These are phyloP conservation scores for Gracilaria caudata DNA, from an alignment of 23 red algal species.

Conservation along the genomic window DNA sequence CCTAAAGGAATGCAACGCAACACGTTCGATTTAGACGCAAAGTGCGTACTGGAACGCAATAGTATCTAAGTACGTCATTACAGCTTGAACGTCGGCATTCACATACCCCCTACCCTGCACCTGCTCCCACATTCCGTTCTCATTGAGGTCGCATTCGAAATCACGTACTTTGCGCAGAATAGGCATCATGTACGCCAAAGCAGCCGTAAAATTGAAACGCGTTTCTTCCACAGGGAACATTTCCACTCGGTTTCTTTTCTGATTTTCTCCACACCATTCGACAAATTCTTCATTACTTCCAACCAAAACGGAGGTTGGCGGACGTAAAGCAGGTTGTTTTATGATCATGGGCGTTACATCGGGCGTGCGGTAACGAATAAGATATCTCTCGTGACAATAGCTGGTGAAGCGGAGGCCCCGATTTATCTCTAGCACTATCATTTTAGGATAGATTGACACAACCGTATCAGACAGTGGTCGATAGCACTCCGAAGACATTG, in stretches of 20 bases:
- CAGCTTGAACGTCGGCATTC: neutral
- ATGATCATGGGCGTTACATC: constrained; percentile 13
- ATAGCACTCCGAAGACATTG: too few relatives aligned
- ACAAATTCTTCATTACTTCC: neutral
- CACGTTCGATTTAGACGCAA: neutral
- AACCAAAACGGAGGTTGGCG: too few relatives aligned
- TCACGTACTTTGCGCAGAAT: neutral
- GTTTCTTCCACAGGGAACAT: constrained; percentile 10
- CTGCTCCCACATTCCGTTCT: neutral
- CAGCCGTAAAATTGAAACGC: neutral
- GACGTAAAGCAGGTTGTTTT: neutral
- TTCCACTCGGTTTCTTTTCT: neutral
- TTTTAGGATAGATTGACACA: too few relatives aligned
- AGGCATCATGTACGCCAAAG: neutral
- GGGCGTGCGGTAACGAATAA: neutral
- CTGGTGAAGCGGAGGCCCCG: too few relatives aligned
- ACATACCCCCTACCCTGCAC: neutral
- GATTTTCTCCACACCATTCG: neutral
- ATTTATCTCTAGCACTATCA: too few relatives aligned
- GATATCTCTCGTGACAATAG: neutral
- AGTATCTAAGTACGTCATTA: neutral
- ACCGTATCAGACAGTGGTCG: too few relatives aligned
- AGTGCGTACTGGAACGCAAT: constrained; percentile 14
- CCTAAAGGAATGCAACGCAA: too few relatives aligned
- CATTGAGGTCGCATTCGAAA: neutral